These are phyloP conservation scores for Avena atlantica DNA, from an alignment of 176 grass and related monocot species.

Conservation along the genomic window DNA sequence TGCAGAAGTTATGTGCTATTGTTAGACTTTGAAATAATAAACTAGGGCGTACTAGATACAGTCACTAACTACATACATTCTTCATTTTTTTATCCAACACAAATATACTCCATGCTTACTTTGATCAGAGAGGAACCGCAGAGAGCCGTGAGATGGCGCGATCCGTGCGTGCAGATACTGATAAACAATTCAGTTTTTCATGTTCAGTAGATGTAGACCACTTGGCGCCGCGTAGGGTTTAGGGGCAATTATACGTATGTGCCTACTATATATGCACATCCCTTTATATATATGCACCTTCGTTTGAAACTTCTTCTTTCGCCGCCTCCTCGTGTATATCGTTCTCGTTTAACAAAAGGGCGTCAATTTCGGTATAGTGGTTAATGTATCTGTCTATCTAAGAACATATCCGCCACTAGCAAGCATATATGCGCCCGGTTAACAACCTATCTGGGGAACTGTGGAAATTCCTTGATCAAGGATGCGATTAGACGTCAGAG, in stretches of 20 bases:
- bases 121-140: not conserved
- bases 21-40: not conserved
- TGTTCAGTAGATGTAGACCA: not conserved
- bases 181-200: not conserved
- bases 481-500: not conserved
- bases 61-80: not conserved
- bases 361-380: not conserved
- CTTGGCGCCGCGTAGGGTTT: not conserved
- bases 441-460: not conserved
- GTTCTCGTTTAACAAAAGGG: constrained; percentile 1
- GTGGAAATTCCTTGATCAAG: not conserved
- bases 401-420: constrained; percentile 47
- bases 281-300: not conserved
- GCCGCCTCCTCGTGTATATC: constrained; percentile 24
- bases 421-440: not conserved
- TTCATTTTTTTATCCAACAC: not conserved
- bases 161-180: not conserved
- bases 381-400: not conserved
- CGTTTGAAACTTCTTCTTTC: not conserved
- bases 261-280: too few species aligned
- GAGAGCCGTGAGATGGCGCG: constrained; percentile 7
- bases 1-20: constrained; percentile 36
- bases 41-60: not conserved
- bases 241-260: too few species aligned
- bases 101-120: not conserved